A percentile compares a stretch with the other conserved stretches of the same genome.
Conservation (phyloP, 805 yeast species). For the Zygoascus tannicola region DNA sequence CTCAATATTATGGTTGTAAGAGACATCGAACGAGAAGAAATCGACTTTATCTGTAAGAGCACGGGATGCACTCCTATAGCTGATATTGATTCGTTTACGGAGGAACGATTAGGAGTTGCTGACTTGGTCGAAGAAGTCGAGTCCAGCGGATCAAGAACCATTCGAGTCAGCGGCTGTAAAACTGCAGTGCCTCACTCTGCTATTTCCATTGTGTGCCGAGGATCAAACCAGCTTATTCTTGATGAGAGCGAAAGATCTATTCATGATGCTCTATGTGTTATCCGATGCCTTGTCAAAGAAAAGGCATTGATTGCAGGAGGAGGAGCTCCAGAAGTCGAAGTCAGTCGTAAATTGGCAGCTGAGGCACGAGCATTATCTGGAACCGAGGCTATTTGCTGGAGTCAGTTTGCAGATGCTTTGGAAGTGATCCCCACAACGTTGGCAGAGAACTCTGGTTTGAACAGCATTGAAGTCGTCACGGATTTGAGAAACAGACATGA, state of each 20-base stretch:
- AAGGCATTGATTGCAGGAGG: constrained; percentile 95
- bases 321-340: constrained; percentile 95
- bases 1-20: constrained; percentile 88
- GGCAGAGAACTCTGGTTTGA: constrained; percentile 92
- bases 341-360: constrained; percentile 60
- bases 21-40: constrained; percentile 93
- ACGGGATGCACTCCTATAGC: constrained; percentile 95
- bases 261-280: constrained; percentile 95
- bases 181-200: constrained; percentile 35
- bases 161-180: constrained; percentile 44
- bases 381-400: constrained; percentile 82
- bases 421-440: constrained; percentile 90
- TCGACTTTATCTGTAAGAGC: constrained; percentile 79
- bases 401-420: constrained; percentile 83
- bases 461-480: constrained; percentile 84
- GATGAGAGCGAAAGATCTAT: constrained; percentile 97
- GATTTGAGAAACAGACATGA: constrained; percentile 88
- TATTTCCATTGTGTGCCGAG: constrained; percentile 86
- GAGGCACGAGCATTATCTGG: constrained; percentile 72
- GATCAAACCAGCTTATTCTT: constrained; percentile 81
- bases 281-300: constrained; percentile 78
- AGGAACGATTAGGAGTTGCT: constrained; percentile 85
- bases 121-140: constrained; percentile 89
- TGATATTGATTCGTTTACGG: constrained; percentile 86
- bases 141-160: constrained; percentile 81